A percentile compares a stretch with the other conserved stretches of the same genome.
Evolutionary conservation across 805 yeast genomes (phyloP).

Genomic region (Saccharomycopsis sp.): DNA sequence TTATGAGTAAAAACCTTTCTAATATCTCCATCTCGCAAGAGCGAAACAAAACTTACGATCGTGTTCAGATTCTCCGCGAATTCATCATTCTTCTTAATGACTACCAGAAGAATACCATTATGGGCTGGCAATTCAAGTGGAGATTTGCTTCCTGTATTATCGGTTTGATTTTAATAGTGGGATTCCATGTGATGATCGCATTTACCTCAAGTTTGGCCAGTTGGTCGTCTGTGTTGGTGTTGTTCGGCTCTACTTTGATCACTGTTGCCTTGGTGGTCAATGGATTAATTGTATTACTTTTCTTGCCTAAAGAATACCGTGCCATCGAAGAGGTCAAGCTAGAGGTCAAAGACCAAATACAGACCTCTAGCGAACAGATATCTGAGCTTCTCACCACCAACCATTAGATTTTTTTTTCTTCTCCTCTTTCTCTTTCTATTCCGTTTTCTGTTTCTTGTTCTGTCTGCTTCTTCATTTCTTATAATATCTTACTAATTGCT

Average conservation of each 20-base stretch:
- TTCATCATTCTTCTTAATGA: slow-evolving; percentile 40
- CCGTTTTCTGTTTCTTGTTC: neutral
- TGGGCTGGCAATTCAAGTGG: slow-evolving; percentile 46
- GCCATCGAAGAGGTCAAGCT: slow-evolving; percentile 68
- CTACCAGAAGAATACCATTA: slow-evolving; percentile 46
- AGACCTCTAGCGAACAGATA: neutral
- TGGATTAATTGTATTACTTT: slow-evolving; percentile 71
- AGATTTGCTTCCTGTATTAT: slow-evolving; percentile 57
- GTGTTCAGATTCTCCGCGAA: slow-evolving; percentile 36
- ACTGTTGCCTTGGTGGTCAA: slow-evolving; percentile 63
- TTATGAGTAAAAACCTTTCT: neutral
- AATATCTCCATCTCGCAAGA: slow-evolving; percentile 11
- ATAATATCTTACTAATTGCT: neutral
- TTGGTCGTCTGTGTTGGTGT: slow-evolving; percentile 65
- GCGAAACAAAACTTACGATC: slow-evolving; percentile 17
- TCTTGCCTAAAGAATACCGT: slow-evolving; percentile 74
- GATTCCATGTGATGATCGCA: slow-evolving; percentile 46
- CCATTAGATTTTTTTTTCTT: neutral
- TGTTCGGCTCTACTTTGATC: slow-evolving; percentile 47
- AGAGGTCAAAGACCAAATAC: slow-evolving; percentile 45
- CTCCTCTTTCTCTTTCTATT: neutral
- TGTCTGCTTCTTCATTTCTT: neutral
- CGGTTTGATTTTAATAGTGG: slow-evolving; percentile 48
- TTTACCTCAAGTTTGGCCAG: slow-evolving; percentile 50
- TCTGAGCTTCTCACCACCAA: neutral